Conservation (phyloP, 169 alveolate species). For the Sarcocystis neurona region DNA sequence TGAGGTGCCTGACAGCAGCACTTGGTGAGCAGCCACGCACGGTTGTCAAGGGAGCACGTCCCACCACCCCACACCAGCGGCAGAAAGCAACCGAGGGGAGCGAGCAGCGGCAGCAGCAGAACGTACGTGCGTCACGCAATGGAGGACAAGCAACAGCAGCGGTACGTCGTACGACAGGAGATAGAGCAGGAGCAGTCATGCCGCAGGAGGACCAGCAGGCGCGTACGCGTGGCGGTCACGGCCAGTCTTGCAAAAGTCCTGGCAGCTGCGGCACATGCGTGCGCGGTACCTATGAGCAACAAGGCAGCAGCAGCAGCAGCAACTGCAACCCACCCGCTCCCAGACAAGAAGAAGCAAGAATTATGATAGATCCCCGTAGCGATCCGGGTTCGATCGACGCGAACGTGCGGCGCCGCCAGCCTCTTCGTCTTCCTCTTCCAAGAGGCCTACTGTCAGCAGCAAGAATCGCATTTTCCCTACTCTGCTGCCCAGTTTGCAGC, state of each 20-base stretch:
- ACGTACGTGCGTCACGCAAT: no score
- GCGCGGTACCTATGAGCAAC: not conserved
- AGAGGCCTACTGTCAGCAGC: no score
- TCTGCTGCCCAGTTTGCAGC: not conserved
- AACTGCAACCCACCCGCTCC: not conserved
- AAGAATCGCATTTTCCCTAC: not conserved
- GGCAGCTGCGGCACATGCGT: no score
- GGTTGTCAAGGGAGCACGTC: not conserved
- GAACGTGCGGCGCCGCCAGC: conserved; percentile 17
- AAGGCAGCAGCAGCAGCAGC: not conserved
- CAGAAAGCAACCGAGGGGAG: not conserved
- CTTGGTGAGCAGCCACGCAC: not conserved
- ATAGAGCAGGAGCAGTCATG: no score
- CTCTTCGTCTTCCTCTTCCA: no score
- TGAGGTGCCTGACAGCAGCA: not conserved
- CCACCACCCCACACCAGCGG: not conserved
- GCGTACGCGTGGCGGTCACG: no score
- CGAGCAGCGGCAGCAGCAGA: no score
- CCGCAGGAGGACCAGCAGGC: no score
- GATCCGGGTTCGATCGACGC: conserved; percentile 1
- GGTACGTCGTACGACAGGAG: no score
- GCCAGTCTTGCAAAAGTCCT: no score
- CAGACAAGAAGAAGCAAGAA: not conserved
- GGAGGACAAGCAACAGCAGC: no score
- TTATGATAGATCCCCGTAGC: not conserved